Evolutionary conservation across 352 stramenopile species (phyloP).

Genomic region (Phytophthora vignae): DNA sequence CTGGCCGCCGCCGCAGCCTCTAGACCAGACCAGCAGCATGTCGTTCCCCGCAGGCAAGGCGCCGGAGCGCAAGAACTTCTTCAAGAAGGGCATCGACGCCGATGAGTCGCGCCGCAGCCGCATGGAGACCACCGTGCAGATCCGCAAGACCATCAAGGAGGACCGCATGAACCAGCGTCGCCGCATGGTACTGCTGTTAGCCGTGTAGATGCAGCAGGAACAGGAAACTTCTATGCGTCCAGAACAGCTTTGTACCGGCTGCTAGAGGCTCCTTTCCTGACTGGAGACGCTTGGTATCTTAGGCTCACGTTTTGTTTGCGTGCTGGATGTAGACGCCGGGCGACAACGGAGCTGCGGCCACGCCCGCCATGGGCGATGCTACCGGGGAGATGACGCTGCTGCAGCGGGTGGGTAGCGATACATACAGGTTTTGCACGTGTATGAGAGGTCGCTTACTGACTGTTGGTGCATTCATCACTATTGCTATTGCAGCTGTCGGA

Average conservation of each 20-base stretch:
- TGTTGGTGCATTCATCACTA: neutral
- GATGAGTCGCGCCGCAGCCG: constrained; percentile 79
- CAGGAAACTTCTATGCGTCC: neutral
- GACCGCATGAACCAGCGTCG: constrained; percentile 83
- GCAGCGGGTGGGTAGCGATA: constrained; percentile 50
- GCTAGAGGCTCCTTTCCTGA: neutral
- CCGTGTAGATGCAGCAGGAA: neutral
- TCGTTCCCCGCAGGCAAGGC: constrained; percentile 76
- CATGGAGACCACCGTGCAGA: constrained; percentile 86
- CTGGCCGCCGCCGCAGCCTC: constrained; percentile 15
- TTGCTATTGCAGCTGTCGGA: constrained; percentile 87
- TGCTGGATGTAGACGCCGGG: constrained; percentile 27
- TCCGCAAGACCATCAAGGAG: constrained; percentile 86
- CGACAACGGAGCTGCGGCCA: constrained; percentile 25
- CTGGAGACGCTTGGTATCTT: constrained; percentile 21
- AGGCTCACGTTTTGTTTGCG: constrained; percentile 10
- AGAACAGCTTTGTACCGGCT: neutral
- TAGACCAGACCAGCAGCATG: constrained; percentile 44
- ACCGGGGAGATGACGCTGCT: constrained; percentile 60
- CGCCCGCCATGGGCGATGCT: constrained; percentile 40
- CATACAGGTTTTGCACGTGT: constrained; percentile 1
- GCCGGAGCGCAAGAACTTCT: constrained; percentile 78
- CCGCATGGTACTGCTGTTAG: constrained; percentile 58
- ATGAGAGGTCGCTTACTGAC: constrained; percentile 22
- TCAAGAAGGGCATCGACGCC: constrained; percentile 84